Percentiles rank a stretch among this genome's conserved stretches.
phyloP scores from a whole-genome alignment of 306 rosid genomes.

The Trifolium pratense region DNA sequence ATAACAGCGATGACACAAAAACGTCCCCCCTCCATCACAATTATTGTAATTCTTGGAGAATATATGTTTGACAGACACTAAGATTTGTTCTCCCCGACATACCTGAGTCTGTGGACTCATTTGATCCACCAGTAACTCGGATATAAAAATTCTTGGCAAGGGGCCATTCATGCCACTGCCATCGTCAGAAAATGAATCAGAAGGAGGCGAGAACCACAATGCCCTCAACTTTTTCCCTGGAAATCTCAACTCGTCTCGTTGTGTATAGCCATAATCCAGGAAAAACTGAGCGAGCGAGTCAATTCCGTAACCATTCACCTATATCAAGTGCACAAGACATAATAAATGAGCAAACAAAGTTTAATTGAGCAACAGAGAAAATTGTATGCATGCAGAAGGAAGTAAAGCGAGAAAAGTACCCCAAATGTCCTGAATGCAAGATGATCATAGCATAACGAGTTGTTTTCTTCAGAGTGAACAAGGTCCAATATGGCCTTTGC shows the following conservation, averaged over 20 bases:
- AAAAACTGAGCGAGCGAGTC: slow-evolving; percentile 79
- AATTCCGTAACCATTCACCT: slow-evolving; percentile 92
- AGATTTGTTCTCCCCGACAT: slow-evolving; percentile 17
- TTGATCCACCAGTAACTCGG: slow-evolving; percentile 92
- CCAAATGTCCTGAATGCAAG: slow-evolving; percentile 93
- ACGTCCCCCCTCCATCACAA: background rate
- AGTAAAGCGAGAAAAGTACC: slow-evolving; percentile 54
- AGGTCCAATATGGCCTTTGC: slow-evolving; percentile 86
- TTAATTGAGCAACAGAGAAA: slow-evolving; percentile 15
- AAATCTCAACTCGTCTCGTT: slow-evolving; percentile 71
- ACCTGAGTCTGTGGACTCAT: slow-evolving; percentile 86
- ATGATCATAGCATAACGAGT: slow-evolving; percentile 78
- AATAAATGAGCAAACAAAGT: slow-evolving; percentile 2
- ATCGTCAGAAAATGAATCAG: slow-evolving; percentile 36
- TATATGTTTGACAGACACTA: slow-evolving; percentile 25
- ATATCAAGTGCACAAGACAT: slow-evolving; percentile 21
- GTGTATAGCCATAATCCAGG: slow-evolving; percentile 81
- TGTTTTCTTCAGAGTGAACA: slow-evolving; percentile 64
- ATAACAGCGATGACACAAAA: background rate
- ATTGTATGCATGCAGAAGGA: background rate
- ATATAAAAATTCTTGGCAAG: slow-evolving; percentile 85
- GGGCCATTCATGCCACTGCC: slow-evolving; percentile 76
- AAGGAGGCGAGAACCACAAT: slow-evolving; percentile 92
- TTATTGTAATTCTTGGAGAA: slow-evolving; percentile 14
- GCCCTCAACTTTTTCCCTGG: slow-evolving; percentile 90